Evolutionary conservation across 305 asterid species (phyloP), one percentile per base, ranked within the genome.

Genomic region (Salvia sclarea): DNA sequence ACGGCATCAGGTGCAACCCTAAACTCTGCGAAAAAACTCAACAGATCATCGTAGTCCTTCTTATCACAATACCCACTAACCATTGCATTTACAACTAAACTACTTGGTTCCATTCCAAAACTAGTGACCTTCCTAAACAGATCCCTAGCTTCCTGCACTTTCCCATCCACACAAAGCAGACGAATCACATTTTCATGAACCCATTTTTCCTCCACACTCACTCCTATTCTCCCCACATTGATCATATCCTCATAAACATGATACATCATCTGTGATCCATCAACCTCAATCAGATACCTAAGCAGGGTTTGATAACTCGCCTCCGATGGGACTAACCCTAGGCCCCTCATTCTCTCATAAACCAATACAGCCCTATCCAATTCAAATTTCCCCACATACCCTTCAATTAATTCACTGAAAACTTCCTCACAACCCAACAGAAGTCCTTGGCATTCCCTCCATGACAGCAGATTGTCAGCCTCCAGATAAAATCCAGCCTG

Each of bases 11-110:
- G 92, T 5, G 53, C 75, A 65, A 83, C 67, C 60, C 73, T 65
- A 12, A 83, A 53, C 57, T 94, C 96, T 17, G 69, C 70, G 14
- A 88, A 76, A 64, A 94, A 84, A 74, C 90, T 79, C 41, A 84
- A 75, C n/a, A 94, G 64, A 81, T 91, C 99, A 70, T 78, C 78
- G 70, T 89, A 94, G 66, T 94, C 97, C 88, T 81, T 83, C 86
- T 94, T 94, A 56, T 77, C 72, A 79, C 96, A 87, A 74, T 94
- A 94, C 11, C 88, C 91, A 25, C 76, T 48, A 75, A 81, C 73
- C 67, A 91, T 71, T 3, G 81, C 84, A 79, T 74, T 55, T 6
- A 86, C 55, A 72, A 86, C 85, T 25, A 65, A 43, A 43, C 67
- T 54, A 70, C 79, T 77, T 0, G 96, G 92, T 75, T 61, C 68